Percentiles rank a stretch among this genome's conserved stretches.
These are phyloP conservation scores for Paracorniculantispora psalliotae DNA, from an alignment of 2,329 filamentous ascomycete species.

Conservation along the genomic window DNA sequence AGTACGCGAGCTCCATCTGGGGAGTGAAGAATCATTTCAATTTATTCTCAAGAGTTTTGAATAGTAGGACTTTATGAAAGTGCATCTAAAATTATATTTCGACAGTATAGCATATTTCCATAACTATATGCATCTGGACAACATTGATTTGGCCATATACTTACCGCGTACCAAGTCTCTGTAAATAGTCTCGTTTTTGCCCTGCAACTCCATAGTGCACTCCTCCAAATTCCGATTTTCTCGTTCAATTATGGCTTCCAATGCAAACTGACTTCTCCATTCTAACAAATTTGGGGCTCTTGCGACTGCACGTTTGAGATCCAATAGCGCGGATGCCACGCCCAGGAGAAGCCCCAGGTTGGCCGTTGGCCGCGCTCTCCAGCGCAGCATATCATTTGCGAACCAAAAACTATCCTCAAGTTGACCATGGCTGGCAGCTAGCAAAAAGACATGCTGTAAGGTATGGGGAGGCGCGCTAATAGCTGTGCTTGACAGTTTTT, in stretches of 20 bases:
- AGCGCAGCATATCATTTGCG: neutral
- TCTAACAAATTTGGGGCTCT: neutral
- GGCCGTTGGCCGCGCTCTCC: neutral
- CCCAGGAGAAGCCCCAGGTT: neutral
- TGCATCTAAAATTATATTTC: neutral
- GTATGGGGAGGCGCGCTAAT: neutral
- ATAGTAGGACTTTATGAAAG: no score
- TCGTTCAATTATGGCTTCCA: neutral
- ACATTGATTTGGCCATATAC: neutral
- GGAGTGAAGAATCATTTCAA: no score
- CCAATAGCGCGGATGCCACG: neutral
- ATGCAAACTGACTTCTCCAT: neutral
- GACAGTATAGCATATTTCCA: neutral
- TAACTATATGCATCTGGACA: neutral
- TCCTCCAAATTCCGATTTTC: neutral
- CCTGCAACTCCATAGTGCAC: neutral
- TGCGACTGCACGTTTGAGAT: neutral
- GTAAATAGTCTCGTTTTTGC: neutral
- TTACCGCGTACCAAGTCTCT: neutral
- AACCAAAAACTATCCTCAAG: neutral
- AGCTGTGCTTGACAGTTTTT: neutral
- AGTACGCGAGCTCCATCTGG: no score
- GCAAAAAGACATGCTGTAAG: neutral
- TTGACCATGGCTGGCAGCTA: neutral
- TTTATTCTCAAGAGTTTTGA: no score